Base-by-base conservation (phyloP, 2,329 filamentous ascomycete species). In the Elsinoe arachidis region DNA sequence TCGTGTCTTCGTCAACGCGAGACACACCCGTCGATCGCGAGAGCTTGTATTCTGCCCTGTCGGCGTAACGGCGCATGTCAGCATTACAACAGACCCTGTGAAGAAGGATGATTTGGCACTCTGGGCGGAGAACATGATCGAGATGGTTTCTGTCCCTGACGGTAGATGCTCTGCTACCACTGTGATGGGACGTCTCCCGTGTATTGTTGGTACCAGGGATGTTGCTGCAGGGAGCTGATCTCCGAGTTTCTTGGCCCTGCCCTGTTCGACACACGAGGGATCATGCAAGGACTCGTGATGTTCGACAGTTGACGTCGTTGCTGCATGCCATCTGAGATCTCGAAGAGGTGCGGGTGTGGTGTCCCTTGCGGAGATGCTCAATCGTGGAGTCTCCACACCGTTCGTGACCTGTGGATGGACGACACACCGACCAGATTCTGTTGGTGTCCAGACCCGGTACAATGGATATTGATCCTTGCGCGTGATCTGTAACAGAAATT, bases 311-410 rank as follows among this genome's bases (percentile, higher is more conserved):
- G 41, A 44, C 41, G 41, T 44, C 41, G 41, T 23, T 49, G 23
- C 44, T 49, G 30, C 46, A n/a, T 9, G 46, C 34, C 23, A 35
- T 51, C 46, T 51, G 14, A 46, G 41, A 46, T 46, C 41, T 46
- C 37, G 21, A 43, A 5, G 15, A 43, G 39, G 5, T 5, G 39
- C n/a, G n/a, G n/a, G n/a, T n/a, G n/a, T 5, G 26, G 26, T 30
- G 26, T 30, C 11, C 14, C 12, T 30, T 14, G 26, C 23, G 15
- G 14, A 34, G 15, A 34, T 35, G 46, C 17, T 11, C 26, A 35
- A 35, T 17, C 17, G 26, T 51, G 46, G 46, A 51, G 46, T n/a
- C 46, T 51, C 46, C 30, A n/a, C 46, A 51, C 33, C 46, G 46
- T 51, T 51, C 14, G 12, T 30, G 41, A n/a, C 14, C 9, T 30